Base-by-base conservation (phyloP, 2,329 filamentous ascomycete genomes). In the Beauveria asiatica region DNA sequence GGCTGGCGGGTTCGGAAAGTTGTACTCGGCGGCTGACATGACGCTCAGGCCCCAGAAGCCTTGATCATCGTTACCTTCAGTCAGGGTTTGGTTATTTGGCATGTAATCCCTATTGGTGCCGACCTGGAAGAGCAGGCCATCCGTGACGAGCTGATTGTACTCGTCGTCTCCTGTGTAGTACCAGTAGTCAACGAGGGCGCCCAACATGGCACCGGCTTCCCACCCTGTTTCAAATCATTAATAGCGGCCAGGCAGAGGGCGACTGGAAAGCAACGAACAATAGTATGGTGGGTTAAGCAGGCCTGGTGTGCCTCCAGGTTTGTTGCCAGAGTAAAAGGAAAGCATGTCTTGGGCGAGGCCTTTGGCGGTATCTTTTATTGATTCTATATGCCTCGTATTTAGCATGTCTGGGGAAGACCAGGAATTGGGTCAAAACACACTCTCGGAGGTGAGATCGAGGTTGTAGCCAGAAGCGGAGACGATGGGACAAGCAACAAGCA, bases 21-120 rank as follows among this genome's bases (percentile, higher is more conserved):
- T 85, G 67, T 86, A 83, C 73, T 95, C 90, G 42, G 88, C 87
- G 2, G 90, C 90, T 10, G 83, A 82, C 79, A 95, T 88, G 62
- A 87, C 88, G 1, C 90, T 84, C 77, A 94, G 81, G n/a, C 83
- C 89, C 90, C 90, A 95, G 74, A 94, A 93, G 6, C 88, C 86
- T 71, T 90, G 88, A 66, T 90, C 88, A 64, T 91, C 88, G 72
- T 90, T 90, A 64, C 87, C 87, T 63, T 81, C 72, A 2, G 79
- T 80, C 52, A 76, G 72, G 7, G 83, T 85, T 70, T 86, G 84
- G 71, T 87, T 87, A n/a, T 71, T 68, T 3, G 87, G 87, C 84
- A 88, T 86, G 69, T 80, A 88, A 69, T 88, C 82, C 13, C 70
- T 67, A 63, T 83, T 78, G n/a, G 78, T 73, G 44, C 84, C 83